A percentile compares a stretch with the other conserved stretches of the same genome.
Conservation (phyloP, 1,139 yeast species). For the Sugiyamaella xylanicola region DNA sequence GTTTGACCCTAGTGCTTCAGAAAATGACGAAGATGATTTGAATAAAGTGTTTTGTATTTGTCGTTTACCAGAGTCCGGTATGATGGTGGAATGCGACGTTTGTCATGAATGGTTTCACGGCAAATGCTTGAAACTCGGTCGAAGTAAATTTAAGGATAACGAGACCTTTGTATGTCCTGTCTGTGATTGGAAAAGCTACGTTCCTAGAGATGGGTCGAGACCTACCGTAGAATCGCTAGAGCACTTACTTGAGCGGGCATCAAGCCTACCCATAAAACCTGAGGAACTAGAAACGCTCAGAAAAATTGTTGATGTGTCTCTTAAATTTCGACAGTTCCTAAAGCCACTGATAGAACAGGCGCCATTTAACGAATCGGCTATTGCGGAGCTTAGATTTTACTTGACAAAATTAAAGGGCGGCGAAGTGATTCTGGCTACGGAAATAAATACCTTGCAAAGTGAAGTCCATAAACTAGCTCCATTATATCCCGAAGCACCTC, state of each 20-base stretch:
- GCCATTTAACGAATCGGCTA: constrained; percentile 19
- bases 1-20: constrained; percentile 30
- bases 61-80: constrained; percentile 65
- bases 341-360: constrained; percentile 15
- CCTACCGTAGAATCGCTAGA: constrained; percentile 46
- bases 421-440: constrained; percentile 39
- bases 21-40: constrained; percentile 22
- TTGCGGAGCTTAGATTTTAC: constrained; percentile 45
- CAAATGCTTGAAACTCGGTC: constrained; percentile 56
- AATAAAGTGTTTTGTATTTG: constrained; percentile 62
- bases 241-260: constrained; percentile 32
- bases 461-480: constrained; percentile 36
- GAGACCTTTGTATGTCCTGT: constrained; percentile 66
- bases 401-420: constrained; percentile 52
- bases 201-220: constrained; percentile 41
- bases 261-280: constrained; percentile 35
- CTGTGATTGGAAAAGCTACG: constrained; percentile 52
- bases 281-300: constrained; percentile 37
- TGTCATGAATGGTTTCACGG: constrained; percentile 85
- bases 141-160: constrained; percentile 25
- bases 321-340: constrained; percentile 36
- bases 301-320: constrained; percentile 42
- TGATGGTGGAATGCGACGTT: constrained; percentile 75
- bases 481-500: constrained; percentile 34
- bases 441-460: constrained; percentile 39